Conservation (phyloP, 257 asterid species). For the Jasminum sambac region DNA sequence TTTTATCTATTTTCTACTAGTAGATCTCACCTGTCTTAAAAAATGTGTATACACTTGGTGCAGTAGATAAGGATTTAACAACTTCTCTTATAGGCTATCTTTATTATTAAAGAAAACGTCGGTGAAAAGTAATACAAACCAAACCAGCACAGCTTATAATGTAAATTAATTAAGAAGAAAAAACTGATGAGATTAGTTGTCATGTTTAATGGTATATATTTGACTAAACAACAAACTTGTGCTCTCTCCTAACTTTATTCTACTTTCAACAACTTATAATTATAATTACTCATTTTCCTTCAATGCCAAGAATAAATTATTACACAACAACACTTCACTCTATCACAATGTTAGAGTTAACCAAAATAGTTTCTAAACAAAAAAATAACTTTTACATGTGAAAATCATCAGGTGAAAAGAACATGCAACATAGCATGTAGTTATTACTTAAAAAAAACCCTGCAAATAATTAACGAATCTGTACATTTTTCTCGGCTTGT, state of each 20-base stretch:
- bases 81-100: background rate
- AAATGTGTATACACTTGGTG: no score
- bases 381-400: slow-evolving; percentile 4
- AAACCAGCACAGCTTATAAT: background rate
- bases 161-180: background rate
- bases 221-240: slow-evolving; percentile 13
- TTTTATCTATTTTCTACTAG: no score
- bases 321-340: slow-evolving; percentile 5
- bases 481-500: slow-evolving; percentile 31
- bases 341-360: background rate
- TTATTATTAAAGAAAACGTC: background rate
- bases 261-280: slow-evolving; percentile 19
- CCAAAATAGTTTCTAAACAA: slow-evolving; percentile 1
- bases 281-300: slow-evolving; percentile 23
- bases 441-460: slow-evolving; percentile 8
- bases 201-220: slow-evolving; percentile 12
- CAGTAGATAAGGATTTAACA: background rate
- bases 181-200: background rate
- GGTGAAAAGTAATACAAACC: background rate
- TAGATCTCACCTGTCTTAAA: no score
- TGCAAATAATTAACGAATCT: slow-evolving; percentile 49
- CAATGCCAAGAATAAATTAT: slow-evolving; percentile 23
- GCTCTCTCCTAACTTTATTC: slow-evolving; percentile 5
- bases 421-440: background rate
- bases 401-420: slow-evolving; percentile 7